A percentile compares a stretch with the other conserved stretches of the same genome.
Conservation (phyloP, 2,329 filamentous ascomycete genomes). For the Didymella keratinophila region DNA sequence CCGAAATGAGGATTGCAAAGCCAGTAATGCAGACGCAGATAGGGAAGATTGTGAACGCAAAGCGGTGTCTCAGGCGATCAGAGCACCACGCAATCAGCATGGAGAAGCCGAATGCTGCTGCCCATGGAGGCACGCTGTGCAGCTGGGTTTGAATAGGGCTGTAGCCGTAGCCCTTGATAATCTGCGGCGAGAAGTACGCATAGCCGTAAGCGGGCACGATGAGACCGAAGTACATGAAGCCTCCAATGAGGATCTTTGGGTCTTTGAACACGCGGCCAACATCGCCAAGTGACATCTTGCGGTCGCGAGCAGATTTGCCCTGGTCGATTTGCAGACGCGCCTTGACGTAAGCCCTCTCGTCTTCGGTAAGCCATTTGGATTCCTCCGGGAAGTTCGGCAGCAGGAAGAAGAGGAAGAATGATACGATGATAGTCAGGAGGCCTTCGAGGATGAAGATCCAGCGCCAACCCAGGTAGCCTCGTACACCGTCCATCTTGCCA, state of each 20-base stretch:
- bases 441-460: conserved; percentile 69
- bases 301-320: conserved; percentile 56
- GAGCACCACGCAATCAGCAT: conserved; percentile 77
- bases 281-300: conserved; percentile 53
- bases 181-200: conserved; percentile 58
- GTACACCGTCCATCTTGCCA: conserved; percentile 80
- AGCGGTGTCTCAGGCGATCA: conserved; percentile 76
- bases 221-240: conserved; percentile 62
- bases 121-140: conserved; percentile 67
- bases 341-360: conserved; percentile 57
- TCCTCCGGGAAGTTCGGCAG: conserved; percentile 61
- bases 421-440: conserved; percentile 54
- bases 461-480: conserved; percentile 74
- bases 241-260: conserved; percentile 57
- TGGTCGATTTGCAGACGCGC: conserved; percentile 58
- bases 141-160: conserved; percentile 62
- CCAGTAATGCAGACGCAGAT: conserved; percentile 75
- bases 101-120: conserved; percentile 78
- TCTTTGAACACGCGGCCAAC: conserved; percentile 59
- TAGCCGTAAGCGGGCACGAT: conserved; percentile 53
- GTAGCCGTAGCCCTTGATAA: conserved; percentile 61
- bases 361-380: conserved; percentile 56
- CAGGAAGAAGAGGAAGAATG: conserved; percentile 57
- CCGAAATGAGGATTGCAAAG: conserved; percentile 75
- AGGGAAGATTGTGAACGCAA: conserved; percentile 73